Evolutionary conservation across 2,329 filamentous ascomycete genomes (phyloP).

Genomic region (Penicillium sp.): DNA sequence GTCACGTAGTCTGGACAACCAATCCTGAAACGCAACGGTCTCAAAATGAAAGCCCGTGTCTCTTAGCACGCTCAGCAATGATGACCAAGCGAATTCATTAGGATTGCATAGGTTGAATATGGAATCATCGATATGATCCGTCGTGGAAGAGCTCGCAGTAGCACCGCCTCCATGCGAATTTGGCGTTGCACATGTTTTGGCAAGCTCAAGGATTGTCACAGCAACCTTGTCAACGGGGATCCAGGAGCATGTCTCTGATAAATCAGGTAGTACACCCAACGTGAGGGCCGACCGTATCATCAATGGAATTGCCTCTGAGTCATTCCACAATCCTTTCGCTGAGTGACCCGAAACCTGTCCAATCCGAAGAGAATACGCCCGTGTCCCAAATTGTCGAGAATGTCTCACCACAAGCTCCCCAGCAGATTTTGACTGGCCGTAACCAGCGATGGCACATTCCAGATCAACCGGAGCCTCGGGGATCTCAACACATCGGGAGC

Average conservation of each 20-base stretch:
- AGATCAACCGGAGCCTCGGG: constrained; percentile 19
- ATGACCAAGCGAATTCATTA: constrained; percentile 36
- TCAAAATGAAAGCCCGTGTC: constrained; percentile 38
- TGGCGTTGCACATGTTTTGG: constrained; percentile 13
- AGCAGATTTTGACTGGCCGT: constrained; percentile 35
- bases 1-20: constrained; percentile 34
- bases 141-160: neutral
- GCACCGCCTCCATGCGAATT: neutral
- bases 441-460: constrained; percentile 30
- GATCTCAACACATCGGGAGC: constrained; percentile 6
- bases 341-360: constrained; percentile 39
- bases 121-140: constrained; percentile 19
- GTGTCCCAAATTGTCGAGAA: constrained; percentile 26
- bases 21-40: constrained; percentile 33
- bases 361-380: constrained; percentile 34
- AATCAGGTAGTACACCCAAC: constrained; percentile 25
- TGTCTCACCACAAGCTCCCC: constrained; percentile 34
- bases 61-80: constrained; percentile 31
- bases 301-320: constrained; percentile 34
- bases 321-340: constrained; percentile 36
- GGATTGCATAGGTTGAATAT: constrained; percentile 36
- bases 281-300: constrained; percentile 36
- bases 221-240: constrained; percentile 35
- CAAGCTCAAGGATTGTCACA: constrained; percentile 28
- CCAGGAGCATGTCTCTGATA: constrained; percentile 32